These are phyloP conservation scores for Phytopythium mirpurense DNA, from an alignment of 352 stramenopile genomes.

Conservation along the genomic window DNA sequence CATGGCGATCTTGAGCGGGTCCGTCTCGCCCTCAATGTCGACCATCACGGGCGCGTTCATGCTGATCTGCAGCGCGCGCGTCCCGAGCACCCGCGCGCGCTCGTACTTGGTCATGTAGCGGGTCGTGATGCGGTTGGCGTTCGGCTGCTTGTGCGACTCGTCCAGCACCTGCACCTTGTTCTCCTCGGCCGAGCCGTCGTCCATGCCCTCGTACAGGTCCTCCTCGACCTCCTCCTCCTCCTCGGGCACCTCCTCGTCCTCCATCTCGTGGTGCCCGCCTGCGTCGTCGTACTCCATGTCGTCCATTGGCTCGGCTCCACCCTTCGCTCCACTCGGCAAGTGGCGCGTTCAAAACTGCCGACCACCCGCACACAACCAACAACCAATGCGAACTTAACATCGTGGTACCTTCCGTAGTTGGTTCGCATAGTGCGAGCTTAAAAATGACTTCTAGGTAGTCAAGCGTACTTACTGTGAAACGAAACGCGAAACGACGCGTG, in stretches of 20 bases:
- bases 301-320: conserved; percentile 39
- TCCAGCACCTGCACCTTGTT: conserved; percentile 73
- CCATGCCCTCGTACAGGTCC: conserved; percentile 60
- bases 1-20: conserved; percentile 99
- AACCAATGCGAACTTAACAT: background rate
- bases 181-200: conserved; percentile 49
- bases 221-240: conserved; percentile 77
- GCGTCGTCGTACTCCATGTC: conserved; percentile 86
- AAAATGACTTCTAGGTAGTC: background rate
- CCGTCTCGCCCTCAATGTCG: conserved; percentile 97
- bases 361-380: conserved; percentile 1
- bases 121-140: conserved; percentile 93
- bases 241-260: conserved; percentile 80
- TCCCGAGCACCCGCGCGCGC: conserved; percentile 96
- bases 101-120: conserved; percentile 99
- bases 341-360: conserved; percentile 7
- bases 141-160: conserved; percentile 83
- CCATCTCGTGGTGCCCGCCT: conserved; percentile 62
- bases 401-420: background rate
- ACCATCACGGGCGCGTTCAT: conserved; percentile 97
- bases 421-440: background rate
- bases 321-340: background rate
- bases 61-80: conserved; percentile 97
- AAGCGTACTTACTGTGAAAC: background rate
- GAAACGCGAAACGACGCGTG: conserved; percentile 3